These are phyloP conservation scores for Trichothecium roseum DNA, from an alignment of 2,329 filamentous ascomycete species.

Conservation along the genomic window DNA sequence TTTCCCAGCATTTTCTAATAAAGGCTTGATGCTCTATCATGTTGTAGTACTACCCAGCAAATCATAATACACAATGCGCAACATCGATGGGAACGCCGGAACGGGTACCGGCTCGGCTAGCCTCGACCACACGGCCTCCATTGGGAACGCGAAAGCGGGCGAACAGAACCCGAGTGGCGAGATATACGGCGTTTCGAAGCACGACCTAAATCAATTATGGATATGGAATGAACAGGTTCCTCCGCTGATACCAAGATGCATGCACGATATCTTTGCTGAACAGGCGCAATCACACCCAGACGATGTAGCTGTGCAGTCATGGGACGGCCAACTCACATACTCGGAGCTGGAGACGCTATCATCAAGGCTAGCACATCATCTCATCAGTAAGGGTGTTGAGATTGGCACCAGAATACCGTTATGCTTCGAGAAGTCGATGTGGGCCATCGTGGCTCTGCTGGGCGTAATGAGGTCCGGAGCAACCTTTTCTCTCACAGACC, in stretches of 20 bases:
- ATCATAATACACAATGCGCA: constrained; percentile 9
- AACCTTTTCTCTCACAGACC: constrained; percentile 35
- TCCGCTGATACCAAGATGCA: constrained; percentile 27
- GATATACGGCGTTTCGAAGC: constrained; percentile 9
- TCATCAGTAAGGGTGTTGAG: constrained; percentile 22
- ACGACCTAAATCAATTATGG: constrained; percentile 34
- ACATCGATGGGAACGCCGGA: constrained; percentile 11
- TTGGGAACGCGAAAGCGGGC: not conserved
- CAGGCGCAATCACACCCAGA: constrained; percentile 24
- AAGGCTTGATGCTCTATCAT: not conserved
- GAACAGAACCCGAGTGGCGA: not conserved
- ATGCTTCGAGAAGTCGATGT: constrained; percentile 39
- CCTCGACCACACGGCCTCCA: not conserved
- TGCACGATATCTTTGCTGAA: constrained; percentile 35
- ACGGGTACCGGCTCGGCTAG: constrained; percentile 7
- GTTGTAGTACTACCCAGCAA: not conserved
- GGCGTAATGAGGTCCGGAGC: constrained; percentile 38
- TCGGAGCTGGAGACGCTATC: constrained; percentile 31
- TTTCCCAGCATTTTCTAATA: not conserved
- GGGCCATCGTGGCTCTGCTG: constrained; percentile 33
- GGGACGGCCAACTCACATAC: constrained; percentile 39
- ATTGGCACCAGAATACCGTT: constrained; percentile 33
- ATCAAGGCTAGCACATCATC: constrained; percentile 26
- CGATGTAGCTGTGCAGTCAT: constrained; percentile 35
- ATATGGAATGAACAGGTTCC: constrained; percentile 33